A percentile compares a stretch with the other conserved stretches of the same genome.
Conservation (phyloP, 345 rosid species). For the Eucalyptus coolabah region DNA sequence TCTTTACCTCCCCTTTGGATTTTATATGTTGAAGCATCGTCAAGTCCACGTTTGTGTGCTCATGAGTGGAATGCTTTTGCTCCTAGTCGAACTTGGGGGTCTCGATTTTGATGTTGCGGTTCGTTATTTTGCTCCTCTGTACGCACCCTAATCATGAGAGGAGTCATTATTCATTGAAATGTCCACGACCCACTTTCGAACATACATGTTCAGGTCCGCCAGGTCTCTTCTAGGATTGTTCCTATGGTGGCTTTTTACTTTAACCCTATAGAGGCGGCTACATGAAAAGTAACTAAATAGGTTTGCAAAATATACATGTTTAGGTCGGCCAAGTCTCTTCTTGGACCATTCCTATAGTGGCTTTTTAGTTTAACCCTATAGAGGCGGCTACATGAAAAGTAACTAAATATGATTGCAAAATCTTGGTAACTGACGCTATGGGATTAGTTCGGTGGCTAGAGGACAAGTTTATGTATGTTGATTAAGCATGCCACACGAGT, state of each 20-base stretch:
- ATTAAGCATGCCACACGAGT: background rate
- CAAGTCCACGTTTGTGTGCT: background rate
- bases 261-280: background rate
- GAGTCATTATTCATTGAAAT: background rate
- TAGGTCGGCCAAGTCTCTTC: background rate
- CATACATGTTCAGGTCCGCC: background rate
- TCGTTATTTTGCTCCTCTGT: background rate
- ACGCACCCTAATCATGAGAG: background rate
- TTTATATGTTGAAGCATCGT: background rate
- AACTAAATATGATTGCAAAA: background rate
- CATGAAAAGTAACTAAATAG: too few relatives aligned
- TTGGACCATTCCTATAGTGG: background rate
- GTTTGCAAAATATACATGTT: too few relatives aligned
- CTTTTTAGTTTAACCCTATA: background rate
- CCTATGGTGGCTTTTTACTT: background rate
- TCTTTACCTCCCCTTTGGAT: background rate
- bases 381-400: background rate
- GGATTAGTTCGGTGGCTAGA: background rate
- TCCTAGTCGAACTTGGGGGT: background rate
- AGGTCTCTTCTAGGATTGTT: background rate
- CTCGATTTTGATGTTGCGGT: background rate
- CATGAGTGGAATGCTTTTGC: background rate
- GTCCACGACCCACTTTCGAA: background rate
- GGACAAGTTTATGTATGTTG: background rate
- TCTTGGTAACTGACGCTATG: background rate